Base-by-base conservation (phyloP, 805 yeast species). In the Candida tibetensis region DNA sequence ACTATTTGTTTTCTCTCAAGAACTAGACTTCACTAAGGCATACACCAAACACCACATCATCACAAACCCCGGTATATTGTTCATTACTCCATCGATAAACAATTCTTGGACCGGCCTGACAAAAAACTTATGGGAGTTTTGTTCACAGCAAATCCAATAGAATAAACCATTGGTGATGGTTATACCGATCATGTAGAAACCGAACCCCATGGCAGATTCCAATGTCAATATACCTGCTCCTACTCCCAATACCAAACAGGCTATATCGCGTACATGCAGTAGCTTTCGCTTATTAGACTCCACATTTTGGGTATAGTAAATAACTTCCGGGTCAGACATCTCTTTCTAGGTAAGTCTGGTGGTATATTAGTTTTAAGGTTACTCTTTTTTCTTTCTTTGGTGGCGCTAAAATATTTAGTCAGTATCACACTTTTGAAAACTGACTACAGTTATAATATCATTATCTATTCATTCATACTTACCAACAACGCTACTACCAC, bases 11-110 rank as follows among this genome's bases (percentile, higher is more conserved):
- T 10, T 21, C 10, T 10, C 10, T 10, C 10, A 21, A 7, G 25
- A 27, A 28, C 38, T 42, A 22, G 29, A 45, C 41, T 63, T 64
- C 14, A 68, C 70, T 37, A 69, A 51, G 0, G 74, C 73, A 46
- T 59, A 66, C 27, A 66, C 68, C 52, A 69, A 56, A 48, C 74
- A 69, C 74, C 74, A 69, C 73, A 67, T 67, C 74, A 69, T 68
- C 15, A 69, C 52, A 39, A 47, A 69, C 6, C 72, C 74, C 1
- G 74, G 61, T 4, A 62, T 46, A 37, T 63, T 60, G 5, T 55
- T 50, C 32, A 56, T 43, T 7, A 67, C 32, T 1, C 66, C 60
- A n/a, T 53, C 60, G 9, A 65, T 18, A 28, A 68, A 62, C 2
- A 68, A 49, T 35, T 66, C 68, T 19, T 52, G 51, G 4, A 57